phyloP scores from a whole-genome alignment of 2,329 filamentous ascomycete genomes.

The Monilinia fructicola region DNA sequence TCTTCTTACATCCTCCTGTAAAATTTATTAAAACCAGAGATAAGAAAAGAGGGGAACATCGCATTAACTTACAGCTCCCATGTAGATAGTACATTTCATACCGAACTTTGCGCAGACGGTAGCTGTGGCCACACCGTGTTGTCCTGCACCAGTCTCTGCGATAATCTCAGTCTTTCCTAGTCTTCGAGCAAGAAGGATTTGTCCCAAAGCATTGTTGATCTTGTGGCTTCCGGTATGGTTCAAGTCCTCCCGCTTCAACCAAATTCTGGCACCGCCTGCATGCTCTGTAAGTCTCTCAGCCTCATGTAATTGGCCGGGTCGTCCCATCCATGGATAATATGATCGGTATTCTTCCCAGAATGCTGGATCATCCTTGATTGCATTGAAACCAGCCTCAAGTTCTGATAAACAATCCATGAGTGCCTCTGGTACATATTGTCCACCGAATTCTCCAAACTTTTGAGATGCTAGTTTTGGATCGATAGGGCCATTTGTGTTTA shows the following conservation, averaged over 20 bases:
- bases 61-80: slow-evolving; percentile 66
- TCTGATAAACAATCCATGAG: slow-evolving; percentile 95
- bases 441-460: slow-evolving; percentile 92
- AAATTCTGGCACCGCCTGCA: slow-evolving; percentile 92
- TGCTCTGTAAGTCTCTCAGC: slow-evolving; percentile 85
- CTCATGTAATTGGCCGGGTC: slow-evolving; percentile 86
- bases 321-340: slow-evolving; percentile 96
- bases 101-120: slow-evolving; percentile 98
- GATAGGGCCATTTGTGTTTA: slow-evolving; percentile 54
- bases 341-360: slow-evolving; percentile 98
- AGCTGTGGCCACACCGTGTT: slow-evolving; percentile 96
- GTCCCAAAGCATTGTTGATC: slow-evolving; percentile 97
- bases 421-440: slow-evolving; percentile 95
- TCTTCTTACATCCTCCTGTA: slow-evolving; percentile 80
- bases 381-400: slow-evolving; percentile 86
- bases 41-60: not conserved
- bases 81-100: slow-evolving; percentile 97
- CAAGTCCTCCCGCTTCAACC: slow-evolving; percentile 94
- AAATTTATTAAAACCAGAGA: slow-evolving; percentile 23
- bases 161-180: slow-evolving; percentile 97
- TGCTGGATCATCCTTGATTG: slow-evolving; percentile 78
- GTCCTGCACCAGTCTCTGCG: slow-evolving; percentile 93
- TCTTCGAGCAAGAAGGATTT: slow-evolving; percentile 80
- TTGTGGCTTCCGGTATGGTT: slow-evolving; percentile 99
- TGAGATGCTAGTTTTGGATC: slow-evolving; percentile 65